These are phyloP conservation scores for Dactylorhiza incarnata DNA, from an alignment of 106 monocot genomes.

Conservation along the genomic window DNA sequence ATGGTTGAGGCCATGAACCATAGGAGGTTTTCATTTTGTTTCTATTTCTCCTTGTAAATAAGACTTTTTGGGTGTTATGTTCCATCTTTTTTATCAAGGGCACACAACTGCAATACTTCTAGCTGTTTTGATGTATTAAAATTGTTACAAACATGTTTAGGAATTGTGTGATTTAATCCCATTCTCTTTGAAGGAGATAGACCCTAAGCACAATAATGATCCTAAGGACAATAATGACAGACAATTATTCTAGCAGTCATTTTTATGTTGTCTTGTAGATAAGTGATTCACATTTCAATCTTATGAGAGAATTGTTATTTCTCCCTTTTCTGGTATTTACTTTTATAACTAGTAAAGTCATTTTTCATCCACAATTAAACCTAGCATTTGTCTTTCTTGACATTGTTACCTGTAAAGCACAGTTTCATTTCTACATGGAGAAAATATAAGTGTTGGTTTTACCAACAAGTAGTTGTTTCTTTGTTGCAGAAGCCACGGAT, in stretches of 20 bases:
- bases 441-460: not conserved
- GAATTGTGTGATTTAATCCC: not conserved
- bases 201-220: not conserved
- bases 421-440: not conserved
- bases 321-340: not conserved
- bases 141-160: not conserved
- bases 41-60: too few species aligned
- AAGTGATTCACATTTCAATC: not conserved
- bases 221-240: not conserved
- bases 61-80: not conserved
- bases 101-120: not conserved
- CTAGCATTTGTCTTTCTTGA: not conserved
- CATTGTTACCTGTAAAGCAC: not conserved
- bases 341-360: not conserved
- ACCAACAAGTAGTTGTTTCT: not conserved
- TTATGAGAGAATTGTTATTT: not conserved
- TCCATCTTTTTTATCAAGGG: not conserved
- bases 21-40: too few species aligned
- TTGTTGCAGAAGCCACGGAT: constrained; percentile 64
- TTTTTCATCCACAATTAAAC: not conserved
- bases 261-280: not conserved
- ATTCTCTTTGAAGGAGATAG: not conserved
- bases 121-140: not conserved
- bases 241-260: not conserved
- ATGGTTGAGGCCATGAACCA: too few species aligned